These are phyloP conservation scores for Pythium myriotylum DNA, from an alignment of 352 stramenopile species.

Conservation along the genomic window DNA sequence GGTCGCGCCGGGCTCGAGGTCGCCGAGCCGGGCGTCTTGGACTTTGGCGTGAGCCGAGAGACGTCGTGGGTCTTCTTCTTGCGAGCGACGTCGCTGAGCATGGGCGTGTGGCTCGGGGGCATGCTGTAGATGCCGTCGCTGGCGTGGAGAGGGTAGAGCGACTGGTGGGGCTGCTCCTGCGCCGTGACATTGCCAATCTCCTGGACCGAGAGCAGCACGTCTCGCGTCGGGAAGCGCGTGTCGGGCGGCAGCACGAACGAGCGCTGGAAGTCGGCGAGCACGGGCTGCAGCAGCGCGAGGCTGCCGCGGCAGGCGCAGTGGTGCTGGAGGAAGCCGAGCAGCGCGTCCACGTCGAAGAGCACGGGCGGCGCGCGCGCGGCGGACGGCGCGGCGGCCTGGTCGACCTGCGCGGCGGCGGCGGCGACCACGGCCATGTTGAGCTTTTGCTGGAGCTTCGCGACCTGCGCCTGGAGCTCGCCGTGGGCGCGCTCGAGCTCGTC, in stretches of 20 bases:
- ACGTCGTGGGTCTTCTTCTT: slow-evolving; percentile 19
- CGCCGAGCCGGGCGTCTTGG: slow-evolving; percentile 4
- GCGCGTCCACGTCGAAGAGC: slow-evolving; percentile 24
- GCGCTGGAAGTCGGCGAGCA: slow-evolving; percentile 25
- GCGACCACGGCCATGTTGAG: slow-evolving; percentile 29
- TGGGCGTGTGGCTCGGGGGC: slow-evolving; percentile 3
- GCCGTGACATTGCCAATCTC: slow-evolving; percentile 9
- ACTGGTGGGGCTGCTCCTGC: not conserved
- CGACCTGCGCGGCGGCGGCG: slow-evolving; percentile 22
- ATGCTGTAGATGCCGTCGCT: not conserved
- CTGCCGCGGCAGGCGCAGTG: slow-evolving; percentile 40
- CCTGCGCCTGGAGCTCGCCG: slow-evolving; percentile 23
- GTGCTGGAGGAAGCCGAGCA: slow-evolving; percentile 36
- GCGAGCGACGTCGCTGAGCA: not conserved
- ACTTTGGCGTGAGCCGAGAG: slow-evolving; percentile 21
- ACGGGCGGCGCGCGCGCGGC: slow-evolving; percentile 2
- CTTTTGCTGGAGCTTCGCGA: slow-evolving; percentile 33
- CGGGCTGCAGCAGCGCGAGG: slow-evolving; percentile 27
- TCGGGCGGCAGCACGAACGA: slow-evolving; percentile 26
- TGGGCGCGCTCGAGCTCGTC: slow-evolving; percentile 36
- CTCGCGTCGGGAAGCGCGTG: slow-evolving; percentile 16
- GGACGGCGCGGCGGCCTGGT: slow-evolving; percentile 13
- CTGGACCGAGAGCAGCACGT: slow-evolving; percentile 26
- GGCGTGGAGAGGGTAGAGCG: not conserved
- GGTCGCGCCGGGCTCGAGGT: slow-evolving; percentile 6